Percentiles rank a stretch among this genome's conserved stretches.
These are phyloP conservation scores for Lentinula detonsa DNA, from an alignment of 768 basidiomycete genomes.

Conservation along the genomic window DNA sequence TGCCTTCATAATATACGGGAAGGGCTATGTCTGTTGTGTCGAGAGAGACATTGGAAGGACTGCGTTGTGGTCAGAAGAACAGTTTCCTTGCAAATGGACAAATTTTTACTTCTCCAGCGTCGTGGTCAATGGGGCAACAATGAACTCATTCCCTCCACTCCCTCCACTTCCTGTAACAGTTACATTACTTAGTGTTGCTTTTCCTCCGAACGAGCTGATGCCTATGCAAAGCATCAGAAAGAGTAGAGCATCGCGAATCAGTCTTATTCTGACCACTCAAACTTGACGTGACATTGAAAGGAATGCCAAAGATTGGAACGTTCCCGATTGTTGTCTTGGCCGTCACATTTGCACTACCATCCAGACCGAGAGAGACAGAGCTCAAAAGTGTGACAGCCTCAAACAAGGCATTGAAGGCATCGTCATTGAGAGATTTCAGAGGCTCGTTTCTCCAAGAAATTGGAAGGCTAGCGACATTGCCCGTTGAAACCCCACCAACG, in stretches of 20 bases:
- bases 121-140: conserved; percentile 52
- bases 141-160: conserved; percentile 50
- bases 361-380: conserved; percentile 39
- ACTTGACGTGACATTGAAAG: conserved; percentile 52
- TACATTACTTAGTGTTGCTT: conserved; percentile 48
- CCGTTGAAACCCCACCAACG: conserved; percentile 62
- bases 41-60: conserved; percentile 61
- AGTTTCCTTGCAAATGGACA: background rate
- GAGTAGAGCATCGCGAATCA: background rate
- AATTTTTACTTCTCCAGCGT: conserved; percentile 39
- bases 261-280: conserved; percentile 36
- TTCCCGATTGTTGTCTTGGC: conserved; percentile 61
- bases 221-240: conserved; percentile 26
- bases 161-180: conserved; percentile 62
- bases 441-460: conserved; percentile 53
- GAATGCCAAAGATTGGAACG: conserved; percentile 58
- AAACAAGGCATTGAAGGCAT: conserved; percentile 51
- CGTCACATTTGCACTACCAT: conserved; percentile 51
- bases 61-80: background rate
- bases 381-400: conserved; percentile 48
- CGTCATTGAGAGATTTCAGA: conserved; percentile 49
- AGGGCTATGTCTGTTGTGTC: conserved; percentile 52
- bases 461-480: conserved; percentile 54
- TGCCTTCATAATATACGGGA: conserved; percentile 50
- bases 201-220: conserved; percentile 53